These are phyloP conservation scores for Kurtzmaniella quercitrusa DNA, from an alignment of 1,139 yeast genomes.

Conservation along the genomic window DNA sequence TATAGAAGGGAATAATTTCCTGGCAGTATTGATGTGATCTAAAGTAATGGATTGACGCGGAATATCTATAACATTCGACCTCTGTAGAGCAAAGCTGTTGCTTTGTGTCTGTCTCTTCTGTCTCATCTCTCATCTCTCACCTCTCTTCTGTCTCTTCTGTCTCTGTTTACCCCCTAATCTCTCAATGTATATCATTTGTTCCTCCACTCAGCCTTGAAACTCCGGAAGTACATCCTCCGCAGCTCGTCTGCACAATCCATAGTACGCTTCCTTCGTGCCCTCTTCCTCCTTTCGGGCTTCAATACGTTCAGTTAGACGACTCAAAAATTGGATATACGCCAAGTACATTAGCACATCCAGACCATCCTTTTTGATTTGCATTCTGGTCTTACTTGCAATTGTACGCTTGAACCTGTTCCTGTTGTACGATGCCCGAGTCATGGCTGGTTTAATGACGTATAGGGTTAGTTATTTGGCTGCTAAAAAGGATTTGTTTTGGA, in stretches of 20 bases:
- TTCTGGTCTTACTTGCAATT: slow-evolving; percentile 15
- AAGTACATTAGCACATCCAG: slow-evolving; percentile 44
- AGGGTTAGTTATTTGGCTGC: background rate
- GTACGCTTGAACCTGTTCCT: slow-evolving; percentile 14
- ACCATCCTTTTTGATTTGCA: slow-evolving; percentile 30
- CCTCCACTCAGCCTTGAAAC: slow-evolving; percentile 16
- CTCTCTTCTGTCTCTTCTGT: no score
- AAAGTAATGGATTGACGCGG: no score
- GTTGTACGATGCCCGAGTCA: slow-evolving; percentile 2
- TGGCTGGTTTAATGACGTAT: background rate
- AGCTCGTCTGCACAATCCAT: slow-evolving; percentile 26
- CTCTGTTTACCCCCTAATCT: no score
- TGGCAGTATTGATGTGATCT: no score
- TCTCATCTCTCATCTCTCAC: no score
- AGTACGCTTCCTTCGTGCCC: slow-evolving; percentile 30
- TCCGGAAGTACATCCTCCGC: slow-evolving; percentile 17
- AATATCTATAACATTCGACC: no score
- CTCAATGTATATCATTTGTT: no score
- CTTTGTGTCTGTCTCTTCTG: no score
- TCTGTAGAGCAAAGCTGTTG: no score
- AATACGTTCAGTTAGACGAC: slow-evolving; percentile 31
- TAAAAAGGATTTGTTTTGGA: no score
- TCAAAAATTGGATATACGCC: slow-evolving; percentile 44
- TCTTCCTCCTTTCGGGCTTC: slow-evolving; percentile 23
- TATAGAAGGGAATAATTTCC: no score